Percentiles rank a stretch among this genome's conserved stretches.
phyloP scores from a whole-genome alignment of 2,329 filamentous ascomycete species.

The Dothideomycetes sp. region DNA sequence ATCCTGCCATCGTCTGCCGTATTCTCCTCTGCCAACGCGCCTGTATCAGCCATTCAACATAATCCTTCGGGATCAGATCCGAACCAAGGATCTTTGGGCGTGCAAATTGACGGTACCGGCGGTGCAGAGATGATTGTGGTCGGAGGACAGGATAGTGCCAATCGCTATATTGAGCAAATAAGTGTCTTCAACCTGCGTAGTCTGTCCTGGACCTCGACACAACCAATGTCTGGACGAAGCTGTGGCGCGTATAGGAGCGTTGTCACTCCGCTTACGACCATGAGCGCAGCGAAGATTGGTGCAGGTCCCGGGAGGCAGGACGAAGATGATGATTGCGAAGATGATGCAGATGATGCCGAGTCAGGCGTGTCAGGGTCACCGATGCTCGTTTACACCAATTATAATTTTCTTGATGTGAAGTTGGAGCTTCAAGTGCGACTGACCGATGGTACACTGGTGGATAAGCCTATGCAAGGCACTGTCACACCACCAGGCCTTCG shows the following conservation, averaged over 20 bases:
- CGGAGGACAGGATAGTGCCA: conserved; percentile 91
- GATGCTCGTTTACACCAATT: conserved; percentile 98
- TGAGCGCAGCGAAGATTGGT: conserved; percentile 55
- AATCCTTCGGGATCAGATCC: conserved; percentile 74
- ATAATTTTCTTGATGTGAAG: conserved; percentile 96
- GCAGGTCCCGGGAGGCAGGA: conserved; percentile 37
- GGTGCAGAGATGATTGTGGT: conserved; percentile 97
- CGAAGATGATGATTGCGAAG: conserved; percentile 26
- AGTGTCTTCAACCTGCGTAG: conserved; percentile 95
- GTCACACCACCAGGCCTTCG: conserved; percentile 85
- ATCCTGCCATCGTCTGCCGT: conserved; percentile 79
- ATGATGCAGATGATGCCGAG: conserved; percentile 11
- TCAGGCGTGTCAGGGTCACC: conserved; percentile 38
- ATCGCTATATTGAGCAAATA: conserved; percentile 98
- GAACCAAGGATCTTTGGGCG: conserved; percentile 78
- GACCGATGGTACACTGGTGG: conserved; percentile 70
- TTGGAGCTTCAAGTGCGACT: conserved; percentile 82
- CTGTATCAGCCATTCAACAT: conserved; percentile 77
- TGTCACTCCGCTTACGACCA: conserved; percentile 67
- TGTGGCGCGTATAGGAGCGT: conserved; percentile 96
- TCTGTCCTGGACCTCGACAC: conserved; percentile 89
- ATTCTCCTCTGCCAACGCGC: conserved; percentile 75
- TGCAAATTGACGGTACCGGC: conserved; percentile 79
- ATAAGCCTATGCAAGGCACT: conserved; percentile 78
- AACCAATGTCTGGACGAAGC: conserved; percentile 66